These are phyloP conservation scores for Trichoderma citrinoviride DNA, from an alignment of 2,329 filamentous ascomycete species.

Conservation along the genomic window DNA sequence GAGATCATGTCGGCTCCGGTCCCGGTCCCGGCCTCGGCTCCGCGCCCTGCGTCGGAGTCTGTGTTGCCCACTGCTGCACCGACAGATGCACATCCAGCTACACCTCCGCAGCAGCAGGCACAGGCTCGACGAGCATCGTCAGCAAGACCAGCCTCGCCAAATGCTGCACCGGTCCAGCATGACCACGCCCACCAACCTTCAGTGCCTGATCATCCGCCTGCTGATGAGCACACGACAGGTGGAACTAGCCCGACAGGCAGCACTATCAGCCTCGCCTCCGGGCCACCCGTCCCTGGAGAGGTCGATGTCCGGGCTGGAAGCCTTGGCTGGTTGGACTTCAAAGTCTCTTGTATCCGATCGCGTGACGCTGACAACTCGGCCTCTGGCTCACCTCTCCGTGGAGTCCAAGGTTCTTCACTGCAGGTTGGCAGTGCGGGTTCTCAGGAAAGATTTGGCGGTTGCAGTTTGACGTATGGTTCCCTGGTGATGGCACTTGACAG, in stretches of 20 bases:
- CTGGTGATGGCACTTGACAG: neutral
- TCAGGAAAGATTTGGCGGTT: too few species aligned
- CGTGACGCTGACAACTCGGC: too few species aligned
- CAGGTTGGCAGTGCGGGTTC: too few species aligned
- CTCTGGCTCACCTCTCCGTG: too few species aligned
- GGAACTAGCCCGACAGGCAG: neutral
- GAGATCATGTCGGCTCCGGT: neutral
- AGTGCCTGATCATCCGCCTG: neutral
- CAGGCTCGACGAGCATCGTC: neutral
- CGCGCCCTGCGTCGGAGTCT: too few species aligned
- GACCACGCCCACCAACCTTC: neutral
- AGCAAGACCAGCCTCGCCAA: neutral
- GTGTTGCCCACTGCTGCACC: neutral
- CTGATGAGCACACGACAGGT: neutral
- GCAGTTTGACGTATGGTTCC: neutral
- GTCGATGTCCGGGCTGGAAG: slow-evolving; percentile 20
- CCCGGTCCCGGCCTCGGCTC: neutral
- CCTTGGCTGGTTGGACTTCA: slow-evolving; percentile 25
- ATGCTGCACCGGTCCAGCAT: neutral
- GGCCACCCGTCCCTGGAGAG: neutral
- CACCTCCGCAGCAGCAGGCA: neutral
- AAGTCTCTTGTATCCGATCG: neutral
- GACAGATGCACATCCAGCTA: neutral
- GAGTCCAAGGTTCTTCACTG: too few species aligned
- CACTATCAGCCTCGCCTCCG: neutral